Percentiles rank a stretch among this genome's conserved stretches.
Conservation (phyloP, 495 filamentous ascomycete genomes). For the Penicillium crystallinum region DNA sequence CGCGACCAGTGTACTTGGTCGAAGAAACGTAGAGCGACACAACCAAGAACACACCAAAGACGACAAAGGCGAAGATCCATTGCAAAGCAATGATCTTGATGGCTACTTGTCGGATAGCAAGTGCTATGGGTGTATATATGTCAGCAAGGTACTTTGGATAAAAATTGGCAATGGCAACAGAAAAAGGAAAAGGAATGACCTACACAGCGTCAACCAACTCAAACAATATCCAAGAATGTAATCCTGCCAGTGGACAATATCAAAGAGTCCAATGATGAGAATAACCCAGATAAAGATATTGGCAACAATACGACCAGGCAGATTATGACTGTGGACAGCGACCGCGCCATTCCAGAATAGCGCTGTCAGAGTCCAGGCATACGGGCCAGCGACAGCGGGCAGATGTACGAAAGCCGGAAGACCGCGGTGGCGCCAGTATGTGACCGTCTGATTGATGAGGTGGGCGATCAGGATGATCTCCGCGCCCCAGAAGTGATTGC, state of each 20-base stretch:
- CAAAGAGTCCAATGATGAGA: conserved; percentile 64
- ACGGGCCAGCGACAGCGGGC: conserved; percentile 66
- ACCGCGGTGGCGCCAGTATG: conserved; percentile 72
- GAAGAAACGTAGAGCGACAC: conserved; percentile 57
- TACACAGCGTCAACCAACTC: conserved; percentile 64
- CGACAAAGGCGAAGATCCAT: conserved; percentile 86
- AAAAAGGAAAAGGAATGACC: conserved; percentile 13
- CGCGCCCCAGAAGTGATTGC: conserved; percentile 62
- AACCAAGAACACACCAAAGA: conserved; percentile 70
- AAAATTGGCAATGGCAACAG: too few species aligned
- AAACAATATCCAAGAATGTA: conserved; percentile 78
- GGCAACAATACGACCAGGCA: conserved; percentile 68
- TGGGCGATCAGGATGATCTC: conserved; percentile 74
- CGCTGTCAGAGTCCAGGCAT: conserved; percentile 79
- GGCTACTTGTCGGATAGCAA: conserved; percentile 71
- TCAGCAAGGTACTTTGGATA: background rate
- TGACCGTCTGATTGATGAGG: conserved; percentile 66
- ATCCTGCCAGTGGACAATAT: conserved; percentile 67
- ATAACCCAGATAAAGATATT: conserved; percentile 85
- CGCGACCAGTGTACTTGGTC: conserved; percentile 56
- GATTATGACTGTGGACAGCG: conserved; percentile 53
- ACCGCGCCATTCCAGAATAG: conserved; percentile 86
- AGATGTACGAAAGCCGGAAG: conserved; percentile 68
- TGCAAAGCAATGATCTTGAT: conserved; percentile 69
- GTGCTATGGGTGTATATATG: conserved; percentile 34